Evolutionary conservation across 2,329 filamentous ascomycete species (phyloP), one percentile per base, ranked within the genome.

Genomic region (Chaetomium strumarium): DNA sequence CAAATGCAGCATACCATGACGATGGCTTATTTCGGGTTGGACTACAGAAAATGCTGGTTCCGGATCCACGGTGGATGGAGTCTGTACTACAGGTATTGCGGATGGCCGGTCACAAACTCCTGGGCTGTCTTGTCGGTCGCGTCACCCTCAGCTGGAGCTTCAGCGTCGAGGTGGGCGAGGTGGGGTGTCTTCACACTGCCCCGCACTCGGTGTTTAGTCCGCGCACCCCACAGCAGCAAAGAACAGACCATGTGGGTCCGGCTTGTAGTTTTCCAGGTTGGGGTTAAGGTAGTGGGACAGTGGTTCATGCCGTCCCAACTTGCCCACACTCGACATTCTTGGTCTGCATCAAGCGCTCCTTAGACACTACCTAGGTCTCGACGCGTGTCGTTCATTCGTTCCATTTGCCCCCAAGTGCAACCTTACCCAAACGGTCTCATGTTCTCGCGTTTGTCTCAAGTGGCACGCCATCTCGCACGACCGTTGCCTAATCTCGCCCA

Each of bases 371-470:
- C n/a, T n/a, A n/a, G n/a, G n/a, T n/a, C n/a, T n/a, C n/a, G n/a
- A n/a, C n/a, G n/a, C n/a, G n/a, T 24, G 24, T 24, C 24, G 24
- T 24, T 24, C 24, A 24, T 24, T 24, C 24, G 7, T 24, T 24
- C 24, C 24, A 4, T 24, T 24, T 24, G 7, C 24, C 7, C 24
- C 24, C 24, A 7, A 24, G 24, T 24, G 24, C 24, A 24, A 34
- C 33, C 33, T 11, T 17, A 29, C 33, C 20, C 16, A 17, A 16
- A 31, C 30, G 4, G 30, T 34, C 41, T 62, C 62, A 95, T 96
- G 90, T 85, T 91, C 71, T 79, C 80, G 57, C 83, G 90, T 61
- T 69, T 95, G 52, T 83, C 79, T 46, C 88, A 90, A 67, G 67
- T 95, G 57, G 76, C 83, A 55, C 80, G 85, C 66, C 89, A 95